Base-by-base conservation (phyloP, 176 grass and related monocot species). In the Triticum urartu region DNA sequence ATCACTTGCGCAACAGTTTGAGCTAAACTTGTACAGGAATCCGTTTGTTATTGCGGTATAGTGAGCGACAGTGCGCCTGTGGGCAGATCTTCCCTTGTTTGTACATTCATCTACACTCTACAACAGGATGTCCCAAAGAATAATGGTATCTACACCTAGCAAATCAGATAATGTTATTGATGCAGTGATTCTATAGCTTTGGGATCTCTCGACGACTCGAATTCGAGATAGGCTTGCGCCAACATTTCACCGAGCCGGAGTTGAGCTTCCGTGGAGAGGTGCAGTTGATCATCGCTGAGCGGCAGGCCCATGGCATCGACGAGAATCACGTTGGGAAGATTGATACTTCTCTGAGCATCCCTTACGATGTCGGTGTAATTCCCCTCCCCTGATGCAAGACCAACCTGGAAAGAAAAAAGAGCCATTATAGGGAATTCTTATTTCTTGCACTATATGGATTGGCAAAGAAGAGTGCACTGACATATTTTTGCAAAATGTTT, bases 331-430 rank as follows among this genome's bases (percentile, higher is more conserved):
- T 95, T 94, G 13, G 89, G 81, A 76, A 98, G 76, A 21, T 85
- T 78, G 28, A 98, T 85, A 26, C 69, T 90, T 83, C 78, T 94
- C 84, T 98, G 94, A 56, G 90, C 92, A 13, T 90, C 83, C 75
- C 97, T 95, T 4, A 95, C 94, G 39, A 80, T 89, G 42, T 88
- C 90, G 9, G 88, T 95, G 87, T 91, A 94, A 74, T 92, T 94
- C 7, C 97, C 97, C 77, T 98, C 97, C 62, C 94, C 97, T 77
- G 97, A 98, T 85, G 97, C 94, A 85, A 98, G 84, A 47, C 90
- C 94, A 89, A 98, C 93, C 95, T 98, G 80, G 85, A 81, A 65
- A 9, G 4, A 50, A 71, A 9, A 5, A 63, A n/a, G 17, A 64
- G 22, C 0, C 40, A 64, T 10, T 14, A 45, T 34, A 56, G 2